phyloP scores from a whole-genome alignment of 2,329 filamentous ascomycete genomes.

The Aphanoascus verrucosus region DNA sequence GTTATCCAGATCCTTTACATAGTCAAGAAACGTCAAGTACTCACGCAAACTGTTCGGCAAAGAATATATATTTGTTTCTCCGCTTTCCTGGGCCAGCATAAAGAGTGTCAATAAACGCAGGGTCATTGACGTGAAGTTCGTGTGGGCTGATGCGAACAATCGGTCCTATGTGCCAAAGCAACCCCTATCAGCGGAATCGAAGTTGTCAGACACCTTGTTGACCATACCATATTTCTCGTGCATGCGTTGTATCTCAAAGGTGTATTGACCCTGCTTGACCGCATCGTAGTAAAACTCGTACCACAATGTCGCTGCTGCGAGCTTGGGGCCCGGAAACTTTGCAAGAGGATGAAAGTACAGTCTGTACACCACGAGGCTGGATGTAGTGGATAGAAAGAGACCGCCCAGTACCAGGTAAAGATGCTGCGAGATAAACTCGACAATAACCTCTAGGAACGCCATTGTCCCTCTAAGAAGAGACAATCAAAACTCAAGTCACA shows the following conservation, averaged over 20 bases:
- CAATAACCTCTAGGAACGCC: neutral
- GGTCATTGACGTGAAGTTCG: conserved; percentile 21
- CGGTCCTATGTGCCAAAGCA: conserved; percentile 15
- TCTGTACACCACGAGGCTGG: conserved; percentile 15
- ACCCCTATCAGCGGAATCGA: neutral
- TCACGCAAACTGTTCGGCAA: conserved; percentile 17
- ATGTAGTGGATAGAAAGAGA: neutral
- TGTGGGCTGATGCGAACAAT: conserved; percentile 21
- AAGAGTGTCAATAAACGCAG: conserved; percentile 17
- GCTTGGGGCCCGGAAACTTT: conserved; percentile 22
- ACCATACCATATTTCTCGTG: conserved; percentile 25
- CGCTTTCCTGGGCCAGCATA: conserved; percentile 17
- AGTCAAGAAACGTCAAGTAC: conserved; percentile 10
- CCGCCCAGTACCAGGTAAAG: neutral
- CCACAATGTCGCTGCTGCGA: conserved; percentile 20
- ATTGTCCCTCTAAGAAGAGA: neutral
- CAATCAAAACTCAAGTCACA: neutral
- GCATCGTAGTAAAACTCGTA: conserved; percentile 24
- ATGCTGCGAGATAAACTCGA: conserved; percentile 1
- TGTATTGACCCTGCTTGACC: conserved; percentile 21
- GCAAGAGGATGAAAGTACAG: conserved; percentile 22
- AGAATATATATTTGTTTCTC: conserved; percentile 19
- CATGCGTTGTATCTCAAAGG: conserved; percentile 24
- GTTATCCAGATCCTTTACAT: neutral
- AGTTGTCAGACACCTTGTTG: neutral